Conservation (phyloP, 2,329 filamentous ascomycete species). For the Aspergillus piperis region DNA sequence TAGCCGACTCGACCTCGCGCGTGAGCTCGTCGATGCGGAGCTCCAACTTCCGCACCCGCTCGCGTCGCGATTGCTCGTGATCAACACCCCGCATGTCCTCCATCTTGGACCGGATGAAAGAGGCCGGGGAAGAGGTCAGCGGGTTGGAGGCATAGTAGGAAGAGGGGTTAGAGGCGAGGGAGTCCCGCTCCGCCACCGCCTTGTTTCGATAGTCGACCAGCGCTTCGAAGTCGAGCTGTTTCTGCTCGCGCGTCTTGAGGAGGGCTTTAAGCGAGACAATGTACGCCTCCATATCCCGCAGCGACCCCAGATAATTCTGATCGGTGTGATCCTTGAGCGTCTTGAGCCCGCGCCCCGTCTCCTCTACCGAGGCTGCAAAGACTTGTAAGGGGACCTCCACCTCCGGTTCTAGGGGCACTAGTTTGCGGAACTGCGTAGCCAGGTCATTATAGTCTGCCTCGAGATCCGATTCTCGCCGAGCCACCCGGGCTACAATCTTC, state of each 20-base stretch:
- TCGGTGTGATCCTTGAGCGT: slow-evolving; percentile 88
- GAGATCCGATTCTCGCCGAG: slow-evolving; percentile 81
- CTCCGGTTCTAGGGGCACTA: slow-evolving; percentile 84
- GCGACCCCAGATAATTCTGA: slow-evolving; percentile 88
- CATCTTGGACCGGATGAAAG: slow-evolving; percentile 89
- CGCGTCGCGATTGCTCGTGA: slow-evolving; percentile 85
- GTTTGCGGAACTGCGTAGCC: slow-evolving; percentile 90
- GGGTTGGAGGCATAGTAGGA: slow-evolving; percentile 58
- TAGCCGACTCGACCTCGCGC: slow-evolving; percentile 82
- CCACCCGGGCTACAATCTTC: slow-evolving; percentile 91
- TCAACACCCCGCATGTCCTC: slow-evolving; percentile 97
- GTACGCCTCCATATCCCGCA: slow-evolving; percentile 95
- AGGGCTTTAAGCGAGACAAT: slow-evolving; percentile 82
- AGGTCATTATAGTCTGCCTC: slow-evolving; percentile 87
- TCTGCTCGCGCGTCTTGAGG: slow-evolving; percentile 91
- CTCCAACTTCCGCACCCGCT: slow-evolving; percentile 86
- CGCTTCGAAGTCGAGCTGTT: slow-evolving; percentile 96
- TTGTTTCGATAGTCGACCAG: slow-evolving; percentile 95
- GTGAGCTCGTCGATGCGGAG: slow-evolving; percentile 90
- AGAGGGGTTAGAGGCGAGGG: slow-evolving; percentile 65
- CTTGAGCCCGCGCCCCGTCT: slow-evolving; percentile 76
- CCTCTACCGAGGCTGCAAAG: slow-evolving; percentile 83
- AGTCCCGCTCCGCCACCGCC: slow-evolving; percentile 81
- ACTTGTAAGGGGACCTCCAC: slow-evolving; percentile 79
- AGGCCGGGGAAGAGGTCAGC: slow-evolving; percentile 67